Conservation (phyloP, 371 early-diverging fungal genomes). For the Dichotomocladium elegans region DNA sequence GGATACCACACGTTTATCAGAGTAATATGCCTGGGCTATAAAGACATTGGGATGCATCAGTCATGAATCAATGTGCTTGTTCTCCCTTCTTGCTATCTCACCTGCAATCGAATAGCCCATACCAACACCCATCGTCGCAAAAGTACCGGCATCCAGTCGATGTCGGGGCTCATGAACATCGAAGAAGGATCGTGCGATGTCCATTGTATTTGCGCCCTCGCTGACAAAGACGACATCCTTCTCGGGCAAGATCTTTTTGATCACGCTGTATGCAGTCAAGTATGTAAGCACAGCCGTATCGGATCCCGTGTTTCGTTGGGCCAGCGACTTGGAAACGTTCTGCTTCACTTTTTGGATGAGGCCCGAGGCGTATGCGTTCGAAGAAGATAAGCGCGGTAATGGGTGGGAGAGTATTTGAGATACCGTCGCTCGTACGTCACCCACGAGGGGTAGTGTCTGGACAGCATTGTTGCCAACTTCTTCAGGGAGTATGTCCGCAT, state of each 20-base stretch:
- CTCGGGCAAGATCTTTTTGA: conserved; percentile 48
- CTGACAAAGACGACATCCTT: conserved; percentile 57
- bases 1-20: conserved; percentile 54
- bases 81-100: conserved; percentile 7
- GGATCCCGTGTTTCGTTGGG: conserved; percentile 24
- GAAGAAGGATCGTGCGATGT: conserved; percentile 73
- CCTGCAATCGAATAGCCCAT: conserved; percentile 76
- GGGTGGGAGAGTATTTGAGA: conserved; percentile 38
- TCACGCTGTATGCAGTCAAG: conserved; percentile 62
- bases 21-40: conserved; percentile 57
- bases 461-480: conserved; percentile 58
- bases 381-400: conserved; percentile 4
- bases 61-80: no score
- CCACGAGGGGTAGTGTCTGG: conserved; percentile 55
- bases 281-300: conserved; percentile 60
- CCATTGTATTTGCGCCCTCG: conserved; percentile 88
- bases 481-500: conserved; percentile 68
- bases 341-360: conserved; percentile 35
- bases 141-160: conserved; percentile 75
- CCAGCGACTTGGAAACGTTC: conserved; percentile 41
- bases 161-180: conserved; percentile 62
- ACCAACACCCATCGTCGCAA: conserved; percentile 84
- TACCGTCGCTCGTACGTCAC: conserved; percentile 56
- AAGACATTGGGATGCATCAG: no score
- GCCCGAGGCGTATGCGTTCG: conserved; percentile 21